Evolutionary conservation across 176 grass and related monocot genomes (phyloP), one percentile per base, ranked within the genome.

Genomic region (Carex pumila): DNA sequence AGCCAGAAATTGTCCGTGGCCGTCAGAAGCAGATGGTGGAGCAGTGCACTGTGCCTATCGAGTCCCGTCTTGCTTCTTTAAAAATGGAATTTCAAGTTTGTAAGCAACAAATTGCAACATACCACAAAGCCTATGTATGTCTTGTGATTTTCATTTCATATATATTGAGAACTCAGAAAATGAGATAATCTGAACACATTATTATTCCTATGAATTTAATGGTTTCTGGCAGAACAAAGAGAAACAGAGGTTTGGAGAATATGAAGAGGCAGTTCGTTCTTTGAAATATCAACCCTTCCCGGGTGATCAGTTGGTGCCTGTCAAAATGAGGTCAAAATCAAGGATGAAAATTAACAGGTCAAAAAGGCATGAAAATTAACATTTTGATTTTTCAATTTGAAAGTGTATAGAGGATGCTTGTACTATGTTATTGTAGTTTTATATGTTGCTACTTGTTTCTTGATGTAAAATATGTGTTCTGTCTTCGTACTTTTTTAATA

Each of bases 41-140:
- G 87, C 96, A 95, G 81, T 98, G 91, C 85, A 92, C 85, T 52
- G 93, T 99, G 83, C 81, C 89, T 56, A 84, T 99, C 29, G 84
- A 99, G 84, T 90, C 89, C 47, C 87, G 88, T 88, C 71, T 99
- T 85, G 82, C 52, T 92, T 87, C 84, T 86, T 43, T 95, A 60
- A 89, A 84, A 67, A 99, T 99, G 96, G 93, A 99, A 45, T 76
- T 92, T 79, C 91, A 89, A 95, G 93, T 99, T 89, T 99, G 96
- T 90, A 94, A 89, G 96, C 93, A 95, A 94, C 91, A 99, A 86
- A 90, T 95, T 85, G 81, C 57, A 78, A 88, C 81, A 66, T 90
- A 86, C 85, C 89, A 89, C 62, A 95, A 92, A 53, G 55, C 29
- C 58, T 94, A 99, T 70, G 96, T 99, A 95, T 94, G 96, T 81